Evolutionary conservation across 495 filamentous ascomycete genomes (phyloP).

Genomic region (Tuber calosporum): DNA sequence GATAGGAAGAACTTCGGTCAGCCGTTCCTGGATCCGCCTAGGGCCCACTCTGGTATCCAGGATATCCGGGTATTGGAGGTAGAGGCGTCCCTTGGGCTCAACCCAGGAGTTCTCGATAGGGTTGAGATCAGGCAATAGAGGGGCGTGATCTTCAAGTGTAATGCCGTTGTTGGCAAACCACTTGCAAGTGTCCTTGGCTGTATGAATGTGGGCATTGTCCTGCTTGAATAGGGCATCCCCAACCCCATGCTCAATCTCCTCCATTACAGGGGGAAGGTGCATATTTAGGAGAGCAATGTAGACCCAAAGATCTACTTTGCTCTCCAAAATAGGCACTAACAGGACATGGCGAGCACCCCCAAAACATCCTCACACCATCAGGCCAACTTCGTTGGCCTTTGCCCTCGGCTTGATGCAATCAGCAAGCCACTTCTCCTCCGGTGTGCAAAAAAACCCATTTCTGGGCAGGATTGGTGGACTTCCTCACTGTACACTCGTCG

Average conservation of each 20-base stretch:
- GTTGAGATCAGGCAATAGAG: background rate
- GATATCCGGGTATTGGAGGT: constrained; percentile 16
- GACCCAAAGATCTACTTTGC: background rate
- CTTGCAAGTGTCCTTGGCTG: background rate
- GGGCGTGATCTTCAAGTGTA: background rate
- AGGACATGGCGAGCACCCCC: background rate
- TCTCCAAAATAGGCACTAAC: background rate
- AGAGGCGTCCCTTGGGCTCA: constrained; percentile 17
- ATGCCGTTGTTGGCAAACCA: constrained; percentile 6
- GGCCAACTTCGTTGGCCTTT: background rate
- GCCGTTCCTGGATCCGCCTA: background rate
- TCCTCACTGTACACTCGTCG: no score
- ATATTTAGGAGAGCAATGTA: background rate
- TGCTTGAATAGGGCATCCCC: constrained; percentile 12
- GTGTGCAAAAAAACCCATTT: constrained; percentile 15
- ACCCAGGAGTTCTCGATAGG: no score
- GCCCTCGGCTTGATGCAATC: background rate
- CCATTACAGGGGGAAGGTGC: background rate
- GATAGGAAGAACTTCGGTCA: background rate
- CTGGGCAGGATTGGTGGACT: background rate
- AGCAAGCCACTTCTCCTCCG: constrained; percentile 12
- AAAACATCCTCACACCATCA: constrained; percentile 21
- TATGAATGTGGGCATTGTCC: constrained; percentile 24
- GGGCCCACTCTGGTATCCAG: constrained; percentile 9
- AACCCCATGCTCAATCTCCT: background rate